Evolutionary conservation across 495 filamentous ascomycete genomes (phyloP), one percentile per base, ranked within the genome.

Genomic region (Friedmanniomyces endolithicus): DNA sequence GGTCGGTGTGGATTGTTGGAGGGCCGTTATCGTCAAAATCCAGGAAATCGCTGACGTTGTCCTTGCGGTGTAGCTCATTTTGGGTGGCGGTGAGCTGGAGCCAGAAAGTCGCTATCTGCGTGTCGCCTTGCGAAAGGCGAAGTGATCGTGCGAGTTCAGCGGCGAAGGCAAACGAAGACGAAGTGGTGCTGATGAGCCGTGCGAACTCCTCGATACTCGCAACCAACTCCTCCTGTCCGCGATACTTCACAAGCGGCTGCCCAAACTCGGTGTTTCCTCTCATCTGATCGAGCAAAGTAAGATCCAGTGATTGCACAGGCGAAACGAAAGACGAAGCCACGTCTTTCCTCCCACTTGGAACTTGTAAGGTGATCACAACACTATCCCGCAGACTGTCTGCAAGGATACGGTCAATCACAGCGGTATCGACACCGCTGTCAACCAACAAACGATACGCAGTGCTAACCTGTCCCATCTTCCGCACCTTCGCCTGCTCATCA

Each of bases 401-500:
- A 6, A 97, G 63, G 11, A 80, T 76, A 52, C 81, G 75, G 16
- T 87, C 77, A 1, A 97, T 72, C 6, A 86, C 75, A 2, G 82
- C 77, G 1, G 84, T 84, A 48, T 83, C 83, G n/a, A 82, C 70
- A 27, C 79, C 78, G 27, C 84, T 67, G 14, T 79, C 75, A 4
- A 75, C 75, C 3, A 94, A 71, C 8, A 95, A 65, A n/a, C 78
- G 73, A 54, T 83, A 85, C 0, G 85, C 81, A 39, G 81, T 79
- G 4, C 82, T 80, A 40, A 97, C 78, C 57, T 86, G 84, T 31
- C 77, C 73, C 48, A 95, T 78, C 19, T 80, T 81, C 61, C 77
- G 76, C 39, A 81, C 74, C 63, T 92, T 94, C 31, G 80, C 69
- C 8, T 69, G 75, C 58, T 96, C 88, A 52, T 99, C 90, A 52